Percentiles rank a stretch among this genome's conserved stretches.
phyloP scores from a whole-genome alignment of 225 moss, liverwort and hornwort genomes.

The Polytrichum commune region DNA sequence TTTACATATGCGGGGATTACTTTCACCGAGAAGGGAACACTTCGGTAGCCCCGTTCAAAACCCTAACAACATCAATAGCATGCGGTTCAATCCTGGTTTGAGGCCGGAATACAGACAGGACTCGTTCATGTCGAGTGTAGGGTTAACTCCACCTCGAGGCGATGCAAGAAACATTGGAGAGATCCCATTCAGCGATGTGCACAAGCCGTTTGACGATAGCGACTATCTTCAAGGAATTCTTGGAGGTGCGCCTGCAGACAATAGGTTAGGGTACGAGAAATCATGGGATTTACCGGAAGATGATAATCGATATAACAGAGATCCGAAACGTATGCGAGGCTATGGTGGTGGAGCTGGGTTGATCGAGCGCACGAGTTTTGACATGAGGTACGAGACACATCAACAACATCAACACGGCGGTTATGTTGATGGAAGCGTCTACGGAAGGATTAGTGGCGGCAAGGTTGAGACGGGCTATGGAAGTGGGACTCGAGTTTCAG shows the following conservation, averaged over 20 bases:
- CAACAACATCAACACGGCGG: slow-evolving; percentile 17
- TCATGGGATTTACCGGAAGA: slow-evolving; percentile 49
- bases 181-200: slow-evolving; percentile 17
- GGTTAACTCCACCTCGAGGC: slow-evolving; percentile 23
- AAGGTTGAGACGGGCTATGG: slow-evolving; percentile 2
- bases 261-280: slow-evolving; percentile 31
- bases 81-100: slow-evolving; percentile 33
- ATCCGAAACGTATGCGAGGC: slow-evolving; percentile 38
- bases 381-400: slow-evolving; percentile 16
- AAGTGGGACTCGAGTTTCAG: slow-evolving; percentile 1
- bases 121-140: slow-evolving; percentile 20
- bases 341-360: slow-evolving; percentile 14
- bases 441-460: background rate
- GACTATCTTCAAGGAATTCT: slow-evolving; percentile 13
- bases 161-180: slow-evolving; percentile 15
- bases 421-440: background rate
- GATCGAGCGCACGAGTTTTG: slow-evolving; percentile 22
- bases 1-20: slow-evolving; percentile 9
- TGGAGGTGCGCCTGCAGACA: slow-evolving; percentile 18
- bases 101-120: slow-evolving; percentile 56
- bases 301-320: slow-evolving; percentile 23
- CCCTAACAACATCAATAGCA: slow-evolving; percentile 4
- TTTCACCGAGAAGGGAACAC: slow-evolving; percentile 18
- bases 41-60: slow-evolving; percentile 10
- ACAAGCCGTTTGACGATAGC: slow-evolving; percentile 14